A percentile compares a stretch with the other conserved stretches of the same genome.
Evolutionary conservation across 140 eudicot species (phyloP).

Genomic region (Bidens hawaiensis): DNA sequence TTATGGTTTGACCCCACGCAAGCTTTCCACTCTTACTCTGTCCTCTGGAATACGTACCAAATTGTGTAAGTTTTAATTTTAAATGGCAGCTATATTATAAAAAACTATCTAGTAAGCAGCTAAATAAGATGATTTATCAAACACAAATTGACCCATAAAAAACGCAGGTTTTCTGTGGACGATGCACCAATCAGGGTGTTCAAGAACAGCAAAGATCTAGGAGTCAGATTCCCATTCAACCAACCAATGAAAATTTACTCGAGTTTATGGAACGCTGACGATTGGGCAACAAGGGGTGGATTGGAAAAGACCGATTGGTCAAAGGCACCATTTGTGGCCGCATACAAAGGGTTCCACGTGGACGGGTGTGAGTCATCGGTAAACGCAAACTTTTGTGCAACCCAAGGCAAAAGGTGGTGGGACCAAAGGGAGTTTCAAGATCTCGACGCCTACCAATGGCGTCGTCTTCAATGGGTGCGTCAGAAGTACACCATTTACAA

Average conservation of each 20-base stretch:
- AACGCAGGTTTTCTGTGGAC: constrained; percentile 54
- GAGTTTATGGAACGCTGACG: constrained; percentile 57
- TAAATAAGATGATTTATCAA: too few species aligned
- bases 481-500: constrained; percentile 45
- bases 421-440: constrained; percentile 43
- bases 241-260: constrained; percentile 59
- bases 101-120: too few species aligned
- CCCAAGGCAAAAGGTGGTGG: constrained; percentile 59
- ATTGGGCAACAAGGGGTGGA: constrained; percentile 50
- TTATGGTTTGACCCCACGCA: constrained; percentile 71
- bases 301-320: constrained; percentile 31
- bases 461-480: constrained; percentile 46
- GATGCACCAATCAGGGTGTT: constrained; percentile 60
- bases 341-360: constrained; percentile 44
- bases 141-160: too few species aligned
- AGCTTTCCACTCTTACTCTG: constrained; percentile 58
- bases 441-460: constrained; percentile 42
- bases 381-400: constrained; percentile 39
- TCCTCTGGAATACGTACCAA: constrained; percentile 65
- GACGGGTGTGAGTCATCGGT: constrained; percentile 53
- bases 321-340: constrained; percentile 37
- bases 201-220: constrained; percentile 63
- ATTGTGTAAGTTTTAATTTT: constrained; percentile 65
- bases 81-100: too few species aligned
- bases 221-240: constrained; percentile 58